Conservation (phyloP, 352 stramenopile species). For the Globisporangium polare region DNA sequence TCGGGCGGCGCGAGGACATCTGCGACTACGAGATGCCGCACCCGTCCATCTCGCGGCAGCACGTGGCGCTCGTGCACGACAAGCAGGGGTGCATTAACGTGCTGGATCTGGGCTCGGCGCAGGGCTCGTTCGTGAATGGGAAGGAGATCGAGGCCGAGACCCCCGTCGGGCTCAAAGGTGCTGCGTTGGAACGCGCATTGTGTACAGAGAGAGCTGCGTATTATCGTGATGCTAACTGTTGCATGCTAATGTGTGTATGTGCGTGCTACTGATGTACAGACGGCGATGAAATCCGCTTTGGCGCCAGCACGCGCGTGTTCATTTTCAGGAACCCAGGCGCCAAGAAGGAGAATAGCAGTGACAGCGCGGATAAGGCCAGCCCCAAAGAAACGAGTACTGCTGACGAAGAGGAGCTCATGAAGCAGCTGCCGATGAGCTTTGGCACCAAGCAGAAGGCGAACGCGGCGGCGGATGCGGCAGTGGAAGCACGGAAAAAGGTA, state of each 20-base stretch:
- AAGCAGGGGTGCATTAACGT: slow-evolving; percentile 46
- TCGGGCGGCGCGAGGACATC: slow-evolving; percentile 74
- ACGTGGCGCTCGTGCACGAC: slow-evolving; percentile 73
- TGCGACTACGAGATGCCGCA: slow-evolving; percentile 77
- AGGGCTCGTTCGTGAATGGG: slow-evolving; percentile 83
- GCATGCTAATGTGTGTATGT: background rate
- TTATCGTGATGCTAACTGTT: background rate
- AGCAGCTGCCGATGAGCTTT: slow-evolving; percentile 51
- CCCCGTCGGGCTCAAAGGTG: slow-evolving; percentile 35
- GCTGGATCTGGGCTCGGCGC: slow-evolving; percentile 76
- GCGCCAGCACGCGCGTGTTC: slow-evolving; percentile 59
- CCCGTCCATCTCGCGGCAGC: slow-evolving; percentile 75
- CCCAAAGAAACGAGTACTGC: slow-evolving; percentile 11
- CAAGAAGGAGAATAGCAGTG: slow-evolving; percentile 7
- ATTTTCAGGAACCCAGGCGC: slow-evolving; percentile 29
- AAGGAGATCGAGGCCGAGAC: slow-evolving; percentile 51
- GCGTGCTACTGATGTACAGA: slow-evolving; percentile 13
- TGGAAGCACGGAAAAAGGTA: slow-evolving; percentile 38
- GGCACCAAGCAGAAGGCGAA: slow-evolving; percentile 23
- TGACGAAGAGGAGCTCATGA: slow-evolving; percentile 20
- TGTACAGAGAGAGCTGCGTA: background rate
- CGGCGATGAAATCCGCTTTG: slow-evolving; percentile 56
- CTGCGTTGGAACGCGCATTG: background rate
- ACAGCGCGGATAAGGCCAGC: background rate
- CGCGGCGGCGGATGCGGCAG: background rate